Evolutionary conservation across 106 monocot species (phyloP).

Genomic region (Platanthera guangdongensis): DNA sequence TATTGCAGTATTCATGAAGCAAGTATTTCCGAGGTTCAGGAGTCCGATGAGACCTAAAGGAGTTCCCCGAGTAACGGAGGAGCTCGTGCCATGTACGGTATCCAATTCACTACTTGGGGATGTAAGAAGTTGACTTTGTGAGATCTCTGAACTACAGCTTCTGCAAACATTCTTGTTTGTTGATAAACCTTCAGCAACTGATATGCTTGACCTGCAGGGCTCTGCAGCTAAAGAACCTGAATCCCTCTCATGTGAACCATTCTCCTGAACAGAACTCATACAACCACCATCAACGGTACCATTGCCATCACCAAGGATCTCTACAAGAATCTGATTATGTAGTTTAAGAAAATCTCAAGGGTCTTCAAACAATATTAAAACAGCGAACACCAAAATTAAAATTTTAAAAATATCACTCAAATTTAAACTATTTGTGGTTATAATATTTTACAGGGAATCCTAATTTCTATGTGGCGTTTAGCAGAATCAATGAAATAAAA

Average conservation of each 20-base stretch:
- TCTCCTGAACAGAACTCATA: conserved; percentile 58
- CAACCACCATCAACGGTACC: conserved; percentile 38
- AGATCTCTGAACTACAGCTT: conserved; percentile 57
- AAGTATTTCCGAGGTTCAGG: conserved; percentile 96
- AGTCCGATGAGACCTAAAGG: conserved; percentile 82
- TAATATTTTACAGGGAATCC: neutral
- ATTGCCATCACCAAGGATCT: conserved; percentile 52
- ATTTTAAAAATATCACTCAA: too few relatives aligned
- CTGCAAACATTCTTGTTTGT: conserved; percentile 55
- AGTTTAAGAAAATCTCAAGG: neutral
- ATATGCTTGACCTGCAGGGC: conserved; percentile 34
- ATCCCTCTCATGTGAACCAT: conserved; percentile 62
- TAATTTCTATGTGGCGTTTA: neutral
- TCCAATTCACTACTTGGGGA: conserved; percentile 61
- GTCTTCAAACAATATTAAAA: neutral
- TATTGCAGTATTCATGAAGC: conserved; percentile 97
- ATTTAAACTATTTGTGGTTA: neutral
- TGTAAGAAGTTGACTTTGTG: conserved; percentile 47
- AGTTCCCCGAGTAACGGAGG: conserved; percentile 48
- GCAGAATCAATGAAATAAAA: neutral
- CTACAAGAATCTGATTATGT: conserved; percentile 75
- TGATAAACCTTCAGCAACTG: conserved; percentile 52
- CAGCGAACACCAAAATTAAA: neutral
- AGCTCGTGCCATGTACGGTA: conserved; percentile 41
- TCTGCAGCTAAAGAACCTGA: conserved; percentile 46